phyloP scores from a whole-genome alignment of 2,329 filamentous ascomycete species.

The Alternaria sp. region DNA sequence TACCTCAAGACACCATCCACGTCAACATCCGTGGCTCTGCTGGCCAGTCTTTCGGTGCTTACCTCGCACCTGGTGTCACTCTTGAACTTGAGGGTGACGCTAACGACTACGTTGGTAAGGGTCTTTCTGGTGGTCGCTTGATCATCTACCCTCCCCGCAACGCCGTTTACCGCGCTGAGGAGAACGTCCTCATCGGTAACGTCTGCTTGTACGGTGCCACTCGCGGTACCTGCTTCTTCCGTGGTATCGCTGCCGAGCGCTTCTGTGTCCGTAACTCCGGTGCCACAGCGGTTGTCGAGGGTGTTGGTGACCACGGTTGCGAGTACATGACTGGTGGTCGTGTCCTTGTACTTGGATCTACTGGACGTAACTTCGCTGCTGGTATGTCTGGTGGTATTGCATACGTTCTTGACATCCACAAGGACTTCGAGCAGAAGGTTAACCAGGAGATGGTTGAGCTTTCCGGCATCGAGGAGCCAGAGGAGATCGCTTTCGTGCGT shows the following conservation, averaged over 20 bases:
- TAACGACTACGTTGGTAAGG: slow-evolving; percentile 98
- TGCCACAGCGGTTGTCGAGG: slow-evolving; percentile 94
- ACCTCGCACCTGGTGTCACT: slow-evolving; percentile 89
- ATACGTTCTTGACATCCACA: slow-evolving; percentile 87
- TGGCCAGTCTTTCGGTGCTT: slow-evolving; percentile 95
- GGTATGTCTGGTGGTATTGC: slow-evolving; percentile 99
- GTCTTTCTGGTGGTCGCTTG: slow-evolving; percentile 87
- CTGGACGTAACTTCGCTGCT: slow-evolving; percentile 95
- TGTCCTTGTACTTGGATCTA: slow-evolving; percentile 83
- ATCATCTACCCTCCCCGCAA: slow-evolving; percentile 92
- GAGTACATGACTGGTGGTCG: slow-evolving; percentile 99
- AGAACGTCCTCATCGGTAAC: slow-evolving; percentile 93
- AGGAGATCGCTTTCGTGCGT: slow-evolving; percentile 88
- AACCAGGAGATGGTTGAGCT: slow-evolving; percentile 98
- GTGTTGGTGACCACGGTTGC: slow-evolving; percentile 93
- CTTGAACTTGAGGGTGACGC: slow-evolving; percentile 93
- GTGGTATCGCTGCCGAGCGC: slow-evolving; percentile 92
- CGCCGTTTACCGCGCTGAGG: slow-evolving; percentile 92
- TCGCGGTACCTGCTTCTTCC: slow-evolving; percentile 91
- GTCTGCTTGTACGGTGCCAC: slow-evolving; percentile 96
- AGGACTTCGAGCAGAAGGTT: slow-evolving; percentile 90
- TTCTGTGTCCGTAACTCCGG: slow-evolving; percentile 97
- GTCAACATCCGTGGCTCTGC: slow-evolving; percentile 96
- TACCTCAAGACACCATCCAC: slow-evolving; percentile 92
- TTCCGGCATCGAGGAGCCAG: slow-evolving; percentile 79